These are phyloP conservation scores for Echeveria elegans DNA, from an alignment of 164 flowering plant genomes.

Conservation along the genomic window DNA sequence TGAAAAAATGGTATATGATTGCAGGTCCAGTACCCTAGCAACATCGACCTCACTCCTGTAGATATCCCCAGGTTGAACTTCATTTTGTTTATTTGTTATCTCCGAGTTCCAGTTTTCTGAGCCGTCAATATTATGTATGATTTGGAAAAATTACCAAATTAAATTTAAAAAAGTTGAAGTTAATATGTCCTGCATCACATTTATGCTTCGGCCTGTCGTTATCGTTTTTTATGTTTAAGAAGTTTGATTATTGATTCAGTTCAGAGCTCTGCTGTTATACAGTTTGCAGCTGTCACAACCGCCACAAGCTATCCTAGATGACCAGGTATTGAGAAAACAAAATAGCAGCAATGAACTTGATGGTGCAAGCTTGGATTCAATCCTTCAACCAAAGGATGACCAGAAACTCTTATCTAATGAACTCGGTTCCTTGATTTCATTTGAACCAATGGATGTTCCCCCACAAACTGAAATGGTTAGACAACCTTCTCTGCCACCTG, in stretches of 20 bases:
- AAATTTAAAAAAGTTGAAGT: no score
- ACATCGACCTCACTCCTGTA: constrained; percentile 61
- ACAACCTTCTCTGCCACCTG: constrained; percentile 94
- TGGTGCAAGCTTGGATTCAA: constrained; percentile 17
- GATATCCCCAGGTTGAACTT: constrained; percentile 60
- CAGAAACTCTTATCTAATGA: constrained; percentile 30
- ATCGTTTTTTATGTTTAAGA: not conserved
- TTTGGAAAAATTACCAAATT: not conserved
- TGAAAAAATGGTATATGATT: constrained; percentile 19
- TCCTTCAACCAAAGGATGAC: constrained; percentile 19
- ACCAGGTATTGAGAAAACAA: constrained; percentile 16
- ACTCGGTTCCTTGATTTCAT: constrained; percentile 45
- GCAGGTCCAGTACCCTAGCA: constrained; percentile 79
- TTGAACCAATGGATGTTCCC: constrained; percentile 43
- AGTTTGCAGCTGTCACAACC: constrained; percentile 18
- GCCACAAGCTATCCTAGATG: constrained; percentile 30
- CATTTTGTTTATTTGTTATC: no score
- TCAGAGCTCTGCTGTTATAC: constrained; percentile 10
- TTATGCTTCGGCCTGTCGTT: not conserved
- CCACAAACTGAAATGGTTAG: constrained; percentile 32
- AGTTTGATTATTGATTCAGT: constrained; percentile 1
- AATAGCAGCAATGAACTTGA: constrained; percentile 19
- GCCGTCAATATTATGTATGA: no score
- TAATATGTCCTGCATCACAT: no score
- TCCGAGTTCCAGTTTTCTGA: no score